Evolutionary conservation across 164 flowering plant genomes (phyloP).

Genomic region (Aristolochia contorta): DNA sequence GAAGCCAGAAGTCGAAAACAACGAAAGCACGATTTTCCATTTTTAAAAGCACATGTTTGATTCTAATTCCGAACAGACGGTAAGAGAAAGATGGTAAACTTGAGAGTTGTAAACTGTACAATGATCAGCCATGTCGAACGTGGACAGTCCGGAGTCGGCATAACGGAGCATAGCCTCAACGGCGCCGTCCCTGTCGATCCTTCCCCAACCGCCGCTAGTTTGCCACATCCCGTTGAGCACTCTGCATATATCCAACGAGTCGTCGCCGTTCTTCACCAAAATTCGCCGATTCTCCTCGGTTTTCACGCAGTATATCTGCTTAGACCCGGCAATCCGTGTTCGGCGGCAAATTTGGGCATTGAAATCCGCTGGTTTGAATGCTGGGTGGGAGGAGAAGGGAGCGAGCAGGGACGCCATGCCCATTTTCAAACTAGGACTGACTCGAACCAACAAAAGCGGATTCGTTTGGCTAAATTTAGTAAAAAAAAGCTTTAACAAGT

Average conservation of each 20-base stretch:
- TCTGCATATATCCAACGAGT: conserved; percentile 71
- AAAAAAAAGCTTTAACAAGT: too few relatives aligned
- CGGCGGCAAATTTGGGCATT: neutral
- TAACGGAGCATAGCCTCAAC: conserved; percentile 85
- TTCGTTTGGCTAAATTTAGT: too few relatives aligned
- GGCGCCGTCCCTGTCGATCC: conserved; percentile 71
- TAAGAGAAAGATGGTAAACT: neutral
- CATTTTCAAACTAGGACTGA: neutral
- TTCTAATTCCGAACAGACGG: too few relatives aligned
- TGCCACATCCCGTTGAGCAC: conserved; percentile 97
- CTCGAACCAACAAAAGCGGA: neutral
- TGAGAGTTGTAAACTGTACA: conserved; percentile 24
- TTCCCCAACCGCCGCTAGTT: conserved; percentile 93
- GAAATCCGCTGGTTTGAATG: neutral
- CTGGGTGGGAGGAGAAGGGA: too few relatives aligned
- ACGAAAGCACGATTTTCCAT: too few relatives aligned
- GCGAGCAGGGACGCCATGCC: conserved; percentile 3
- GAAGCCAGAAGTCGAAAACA: too few relatives aligned
- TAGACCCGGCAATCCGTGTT: neutral
- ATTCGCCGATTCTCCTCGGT: conserved; percentile 18
- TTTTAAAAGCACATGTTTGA: too few relatives aligned
- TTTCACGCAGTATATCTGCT: conserved; percentile 20
- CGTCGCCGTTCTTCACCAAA: conserved; percentile 55
- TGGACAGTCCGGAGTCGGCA: conserved; percentile 77
- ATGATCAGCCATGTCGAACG: conserved; percentile 96